Conservation (phyloP, 1,284 basidiomycete genomes). For the Rugosomyces carneus region DNA sequence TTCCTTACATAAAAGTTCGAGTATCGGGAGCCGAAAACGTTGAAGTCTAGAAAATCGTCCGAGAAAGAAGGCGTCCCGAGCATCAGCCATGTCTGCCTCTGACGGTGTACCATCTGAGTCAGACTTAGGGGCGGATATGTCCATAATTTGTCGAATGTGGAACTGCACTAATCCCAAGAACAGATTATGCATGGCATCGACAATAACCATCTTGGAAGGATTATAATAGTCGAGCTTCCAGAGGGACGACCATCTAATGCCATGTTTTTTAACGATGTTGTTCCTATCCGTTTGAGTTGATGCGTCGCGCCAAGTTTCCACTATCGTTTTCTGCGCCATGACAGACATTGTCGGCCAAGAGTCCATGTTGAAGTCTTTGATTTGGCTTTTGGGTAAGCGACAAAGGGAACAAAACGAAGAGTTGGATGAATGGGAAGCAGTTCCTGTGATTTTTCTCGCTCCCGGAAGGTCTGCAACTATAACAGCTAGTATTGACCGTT, state of each 20-base stretch:
- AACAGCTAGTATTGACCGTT: constrained; percentile 16
- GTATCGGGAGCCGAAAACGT: background rate
- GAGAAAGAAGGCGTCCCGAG: background rate
- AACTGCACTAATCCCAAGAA: constrained; percentile 24
- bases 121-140: background rate
- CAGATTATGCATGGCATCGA: constrained; percentile 33
- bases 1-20: background rate
- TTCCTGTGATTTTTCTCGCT: constrained; percentile 19
- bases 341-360: constrained; percentile 9
- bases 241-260: constrained; percentile 31
- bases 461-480: constrained; percentile 24
- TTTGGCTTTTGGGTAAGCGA: constrained; percentile 14
- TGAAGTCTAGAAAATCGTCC: background rate
- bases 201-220: constrained; percentile 26
- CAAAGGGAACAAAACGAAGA: constrained; percentile 24
- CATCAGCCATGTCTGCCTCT: background rate
- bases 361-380: constrained; percentile 13
- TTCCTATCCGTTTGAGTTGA: constrained; percentile 16
- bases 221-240: constrained; percentile 34
- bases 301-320: constrained; percentile 25
- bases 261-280: constrained; percentile 19
- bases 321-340: constrained; percentile 14
- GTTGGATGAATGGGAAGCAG: constrained; percentile 19
- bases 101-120: background rate
- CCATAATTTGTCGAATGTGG: constrained; percentile 19